These are phyloP conservation scores for Aspergillus indologenus DNA, from an alignment of 495 filamentous ascomycete species.

Conservation along the genomic window DNA sequence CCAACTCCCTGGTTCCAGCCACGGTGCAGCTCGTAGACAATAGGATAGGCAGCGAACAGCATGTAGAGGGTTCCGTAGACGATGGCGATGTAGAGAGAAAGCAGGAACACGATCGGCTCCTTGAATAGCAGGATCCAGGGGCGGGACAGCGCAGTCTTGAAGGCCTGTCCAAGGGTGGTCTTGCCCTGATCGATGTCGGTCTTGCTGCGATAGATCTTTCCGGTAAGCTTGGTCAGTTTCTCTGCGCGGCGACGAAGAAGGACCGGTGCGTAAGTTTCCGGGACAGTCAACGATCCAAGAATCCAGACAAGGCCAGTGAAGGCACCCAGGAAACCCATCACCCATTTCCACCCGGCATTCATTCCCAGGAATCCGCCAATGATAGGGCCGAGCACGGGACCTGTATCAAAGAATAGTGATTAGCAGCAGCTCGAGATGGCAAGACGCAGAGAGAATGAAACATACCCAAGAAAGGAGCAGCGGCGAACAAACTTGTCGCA, in stretches of 20 bases:
- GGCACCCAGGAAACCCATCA: conserved; percentile 55
- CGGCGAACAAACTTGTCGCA: conserved; percentile 61
- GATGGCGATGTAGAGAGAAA: conserved; percentile 71
- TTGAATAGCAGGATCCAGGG: conserved; percentile 49
- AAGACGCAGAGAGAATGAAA: background rate
- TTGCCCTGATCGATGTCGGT: conserved; percentile 45
- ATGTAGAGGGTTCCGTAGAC: conserved; percentile 78
- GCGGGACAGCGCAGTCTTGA: conserved; percentile 45
- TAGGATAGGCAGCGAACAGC: conserved; percentile 77
- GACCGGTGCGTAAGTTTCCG: conserved; percentile 62
- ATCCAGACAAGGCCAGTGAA: conserved; percentile 58
- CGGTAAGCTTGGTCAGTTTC: conserved; percentile 50
- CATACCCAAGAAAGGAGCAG: conserved; percentile 61
- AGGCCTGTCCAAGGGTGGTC: conserved; percentile 31
- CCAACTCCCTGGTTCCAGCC: conserved; percentile 70
- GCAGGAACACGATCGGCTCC: conserved; percentile 61
- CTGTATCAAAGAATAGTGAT: conserved; percentile 4
- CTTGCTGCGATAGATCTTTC: conserved; percentile 54
- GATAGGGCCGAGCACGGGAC: conserved; percentile 61
- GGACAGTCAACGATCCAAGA: conserved; percentile 48
- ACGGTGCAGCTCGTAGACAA: conserved; percentile 70
- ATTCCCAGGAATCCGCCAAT: conserved; percentile 61
- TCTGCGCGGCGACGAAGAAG: conserved; percentile 53
- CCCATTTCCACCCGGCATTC: conserved; percentile 63
- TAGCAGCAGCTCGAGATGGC: background rate